Evolutionary conservation across 129 eudicot genomes (phyloP), one percentile per base, ranked within the genome.

Genomic region (Pittosporum tobira): DNA sequence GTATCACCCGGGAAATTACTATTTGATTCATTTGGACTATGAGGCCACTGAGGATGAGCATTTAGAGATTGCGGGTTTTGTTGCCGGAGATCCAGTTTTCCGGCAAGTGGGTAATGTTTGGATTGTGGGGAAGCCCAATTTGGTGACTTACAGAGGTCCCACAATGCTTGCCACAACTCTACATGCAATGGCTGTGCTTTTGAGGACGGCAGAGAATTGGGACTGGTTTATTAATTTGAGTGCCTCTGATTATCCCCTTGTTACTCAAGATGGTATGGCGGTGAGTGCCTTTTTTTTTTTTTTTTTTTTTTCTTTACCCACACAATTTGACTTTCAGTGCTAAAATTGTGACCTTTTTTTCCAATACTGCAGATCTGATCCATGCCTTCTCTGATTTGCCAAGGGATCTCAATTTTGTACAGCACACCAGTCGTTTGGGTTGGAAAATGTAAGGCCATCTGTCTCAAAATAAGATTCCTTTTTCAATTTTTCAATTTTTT

Each of bases 201-300:
- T 91, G 68, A 83, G 83, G 59, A 63, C 69, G 34, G 69, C 74
- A 71, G 72, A 79, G 0, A 64, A 72, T 0, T 91, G 99, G 99
- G 91, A 91, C 70, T 91, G 99, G 99, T 87, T 91, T 27, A 84
- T 91, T 40, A 91, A 91, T 63, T 94, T 91, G 27, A 91, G 99
- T 81, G 99, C 99, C 12, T 86, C 99, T 53, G 99, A 91, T 76
- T 91, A 91, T 65, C 99, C 99, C 49, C 64, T 91, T 26, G 82
- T 91, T 34, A 86, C 99, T 80, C 99, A 91, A 87, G 99, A 91
- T 87, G 99, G 99, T 91, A 91, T 59, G 96, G 99, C 87, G 85
- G 99, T 91, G 85, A 91, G 96, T 86, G 71, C 24, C 61, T 43
- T n/a, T 49, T 63, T 36, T 19, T 38, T 34, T 50, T 48, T 36